Percentiles rank a stretch among this genome's conserved stretches.
Conservation (phyloP, 164 flowering plant genomes). For the Chimonanthus salicifolius region DNA sequence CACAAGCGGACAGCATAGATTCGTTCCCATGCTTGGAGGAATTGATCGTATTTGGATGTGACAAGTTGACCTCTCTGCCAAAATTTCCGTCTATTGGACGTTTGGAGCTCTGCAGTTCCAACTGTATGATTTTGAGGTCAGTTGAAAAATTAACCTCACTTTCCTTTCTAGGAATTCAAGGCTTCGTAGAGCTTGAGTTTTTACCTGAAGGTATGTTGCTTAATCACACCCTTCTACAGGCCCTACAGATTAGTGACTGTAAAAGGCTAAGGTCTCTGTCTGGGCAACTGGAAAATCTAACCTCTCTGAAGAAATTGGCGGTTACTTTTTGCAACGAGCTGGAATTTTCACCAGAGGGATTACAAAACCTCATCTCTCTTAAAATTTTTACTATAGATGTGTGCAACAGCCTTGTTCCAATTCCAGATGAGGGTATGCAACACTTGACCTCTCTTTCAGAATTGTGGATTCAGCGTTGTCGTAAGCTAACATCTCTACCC, state of each 20-base stretch:
- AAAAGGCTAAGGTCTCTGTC: background rate
- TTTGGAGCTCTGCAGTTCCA: background rate
- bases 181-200: background rate
- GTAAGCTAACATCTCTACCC: background rate
- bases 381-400: slow-evolving; percentile 2
- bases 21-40: background rate
- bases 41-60: background rate
- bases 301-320: background rate
- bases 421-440: background rate
- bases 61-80: background rate
- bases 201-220: background rate
- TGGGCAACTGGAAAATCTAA: background rate
- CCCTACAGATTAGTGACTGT: background rate
- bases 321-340: slow-evolving; percentile 2
- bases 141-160: background rate
- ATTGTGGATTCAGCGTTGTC: background rate
- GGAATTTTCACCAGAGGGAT: background rate
- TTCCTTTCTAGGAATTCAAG: background rate
- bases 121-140: background rate
- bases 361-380: slow-evolving; percentile 8
- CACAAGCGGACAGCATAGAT: background rate
- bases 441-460: background rate
- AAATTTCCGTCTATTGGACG: background rate
- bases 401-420: background rate
- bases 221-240: background rate